Evolutionary conservation across 2,329 filamentous ascomycete genomes (phyloP), one percentile per base, ranked within the genome.

Genomic region (Penicillium griseofulvum): DNA sequence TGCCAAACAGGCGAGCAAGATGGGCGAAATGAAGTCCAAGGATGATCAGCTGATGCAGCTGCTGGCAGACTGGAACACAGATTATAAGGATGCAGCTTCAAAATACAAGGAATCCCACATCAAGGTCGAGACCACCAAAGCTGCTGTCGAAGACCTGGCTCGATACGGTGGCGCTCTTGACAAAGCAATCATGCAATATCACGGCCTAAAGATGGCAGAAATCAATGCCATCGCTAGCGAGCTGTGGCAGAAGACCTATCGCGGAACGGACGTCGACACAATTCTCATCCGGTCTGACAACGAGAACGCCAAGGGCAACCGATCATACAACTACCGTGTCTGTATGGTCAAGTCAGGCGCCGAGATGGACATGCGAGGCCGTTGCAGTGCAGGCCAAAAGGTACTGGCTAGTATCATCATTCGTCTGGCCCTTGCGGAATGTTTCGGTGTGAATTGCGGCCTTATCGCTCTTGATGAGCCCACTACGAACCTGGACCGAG

Each of bases 331-430:
- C 76, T 99, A 99, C 79, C 90, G 94, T 44, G 88, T 99, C 6
- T 92, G 90, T 74, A 99, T 99, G 94, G 86, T 96, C 65, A 99
- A 99, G 78, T 88, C 93, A 71, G 91, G 95, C 68, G 90, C 89
- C 0, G 94, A 99, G 74, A 96, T 99, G 91, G 94, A 99, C 77
- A 99, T 99, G 94, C 90, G 94, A 59, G 95, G 94, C 1, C 90
- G 94, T 52, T 99, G 94, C 80, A 95, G 90, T 63, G 94, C 94
- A 1, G 94, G 94, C 4, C 94, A 99, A 73, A 97, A 96, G 75
- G 93, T 99, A 28, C 84, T 99, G 28, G 94, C 94, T 5, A 91
- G 88, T 74, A 99, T 99, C 77, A 95, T 99, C 75, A 97, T 99
- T 73, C 92, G 94, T 1, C 84, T 99, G 28, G 94, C 95, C 12